Base-by-base conservation (phyloP, 768 basidiomycete genomes). In the Tricholoma sp. region DNA sequence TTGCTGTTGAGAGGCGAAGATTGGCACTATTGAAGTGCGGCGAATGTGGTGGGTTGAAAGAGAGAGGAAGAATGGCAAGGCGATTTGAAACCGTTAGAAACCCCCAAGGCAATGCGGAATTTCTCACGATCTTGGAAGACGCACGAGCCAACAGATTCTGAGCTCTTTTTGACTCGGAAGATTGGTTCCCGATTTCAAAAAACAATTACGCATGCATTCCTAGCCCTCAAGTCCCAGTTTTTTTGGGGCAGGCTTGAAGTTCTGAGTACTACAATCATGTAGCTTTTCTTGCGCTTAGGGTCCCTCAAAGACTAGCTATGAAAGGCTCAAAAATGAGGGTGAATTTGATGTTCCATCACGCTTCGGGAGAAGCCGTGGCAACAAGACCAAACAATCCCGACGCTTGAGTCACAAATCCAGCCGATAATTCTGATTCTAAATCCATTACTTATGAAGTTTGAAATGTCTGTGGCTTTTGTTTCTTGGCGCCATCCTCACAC, bases 91-190 rank as follows among this genome's bases (percentile, higher is more conserved):
- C 65, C 62, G 63, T 71, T 64, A 52, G 64, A 68, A 72, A 27
- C 24, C 71, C 71, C 75, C 73, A 66, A 72, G 65, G 50, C 66
- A 66, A 69, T 64, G 62, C 60, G 67, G 63, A 73, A 68, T 66
- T 80, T 79, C 78, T 77, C 79, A 79, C 79, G 79, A 70, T 69
- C 59, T 50, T 62, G 56, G 58, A 71, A 71, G 61, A 74, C 77
- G 78, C 78, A 77, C 77, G 74, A 76, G 76, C 77, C 78, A 77
- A 64, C 66, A 66, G 64, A 76, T 70, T 78, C 74, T 73, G 73
- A 76, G 72, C 75, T 68, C 70, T 74, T 77, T 77, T 65, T 66
- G 69, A 68, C 74, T 76, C 70, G 76, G 78, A 79, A 78, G 76
- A 76, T 79, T 76, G 53, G 75, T 54, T 52, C 45, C 56, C 65